Conservation (phyloP, 2,329 filamentous ascomycete species). For the Gyromitra esculenta region DNA sequence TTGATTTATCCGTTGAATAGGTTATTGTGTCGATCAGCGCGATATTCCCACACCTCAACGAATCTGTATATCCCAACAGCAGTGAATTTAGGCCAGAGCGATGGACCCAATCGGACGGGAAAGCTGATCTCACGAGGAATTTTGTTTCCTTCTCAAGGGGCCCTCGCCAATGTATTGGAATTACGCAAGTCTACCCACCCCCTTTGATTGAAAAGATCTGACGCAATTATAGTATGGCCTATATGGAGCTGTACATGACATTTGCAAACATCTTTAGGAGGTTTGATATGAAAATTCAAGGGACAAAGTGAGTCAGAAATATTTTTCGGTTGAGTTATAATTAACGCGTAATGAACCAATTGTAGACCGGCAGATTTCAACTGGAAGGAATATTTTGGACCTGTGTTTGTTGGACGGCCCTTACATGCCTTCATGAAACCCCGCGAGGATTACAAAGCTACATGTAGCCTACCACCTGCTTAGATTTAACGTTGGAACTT, state of each 20-base stretch:
- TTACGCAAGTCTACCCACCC: constrained; percentile 57
- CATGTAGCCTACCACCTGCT: not conserved
- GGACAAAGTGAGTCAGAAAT: constrained; percentile 22
- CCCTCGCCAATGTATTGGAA: constrained; percentile 62
- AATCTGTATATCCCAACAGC: constrained; percentile 17
- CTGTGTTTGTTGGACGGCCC: constrained; percentile 26
- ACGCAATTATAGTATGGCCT: constrained; percentile 37
- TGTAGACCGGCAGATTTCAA: constrained; percentile 26
- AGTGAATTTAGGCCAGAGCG: constrained; percentile 23
- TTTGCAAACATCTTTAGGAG: constrained; percentile 41
- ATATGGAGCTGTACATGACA: constrained; percentile 39
- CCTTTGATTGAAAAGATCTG: not conserved
- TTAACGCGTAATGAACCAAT: not conserved
- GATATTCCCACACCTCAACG: constrained; percentile 56
- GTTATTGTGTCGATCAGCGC: constrained; percentile 58
- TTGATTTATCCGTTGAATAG: constrained; percentile 42
- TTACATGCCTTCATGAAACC: constrained; percentile 27
- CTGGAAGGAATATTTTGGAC: constrained; percentile 37
- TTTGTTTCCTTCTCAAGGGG: constrained; percentile 63
- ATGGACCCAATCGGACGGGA: constrained; percentile 11
- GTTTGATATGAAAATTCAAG: constrained; percentile 40
- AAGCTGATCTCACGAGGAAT: constrained; percentile 58
- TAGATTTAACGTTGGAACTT: not conserved
- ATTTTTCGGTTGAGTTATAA: not conserved
- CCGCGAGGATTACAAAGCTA: not conserved